Percentiles rank a stretch among this genome's conserved stretches.
These are phyloP conservation scores for Rhodotorula sp. DNA, from an alignment of 1,284 basidiomycete species.

Conservation along the genomic window DNA sequence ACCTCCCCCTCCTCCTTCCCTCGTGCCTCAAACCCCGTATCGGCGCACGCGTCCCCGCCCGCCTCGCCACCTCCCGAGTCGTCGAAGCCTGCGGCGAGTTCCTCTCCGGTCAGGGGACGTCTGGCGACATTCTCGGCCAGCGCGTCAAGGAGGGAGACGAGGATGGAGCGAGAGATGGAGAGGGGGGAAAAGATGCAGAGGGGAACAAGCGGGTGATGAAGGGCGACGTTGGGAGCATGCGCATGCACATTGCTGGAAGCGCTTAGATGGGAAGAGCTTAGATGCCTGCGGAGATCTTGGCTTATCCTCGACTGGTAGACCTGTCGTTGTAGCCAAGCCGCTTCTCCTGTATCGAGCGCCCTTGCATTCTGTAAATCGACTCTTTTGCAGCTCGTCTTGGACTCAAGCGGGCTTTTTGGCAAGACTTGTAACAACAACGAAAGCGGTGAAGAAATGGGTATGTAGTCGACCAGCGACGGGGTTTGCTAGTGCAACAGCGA, in stretches of 20 bases:
- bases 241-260: constrained; percentile 11
- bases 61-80: neutral
- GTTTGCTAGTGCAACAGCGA: neutral
- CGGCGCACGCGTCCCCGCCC: constrained; percentile 39
- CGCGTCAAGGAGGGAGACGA: constrained; percentile 17
- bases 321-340: constrained; percentile 2
- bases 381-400: neutral
- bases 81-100: constrained; percentile 24
- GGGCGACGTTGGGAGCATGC: constrained; percentile 11
- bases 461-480: too few relatives aligned
- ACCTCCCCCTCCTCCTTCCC: constrained; percentile 42
- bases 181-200: constrained; percentile 10
- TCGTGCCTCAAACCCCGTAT: constrained; percentile 43
- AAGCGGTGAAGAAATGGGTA: neutral
- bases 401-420: too few relatives aligned
- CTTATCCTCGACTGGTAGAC: neutral
- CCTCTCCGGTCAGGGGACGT: neutral
- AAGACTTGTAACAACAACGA: too few relatives aligned
- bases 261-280: neutral
- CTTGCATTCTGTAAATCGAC: neutral
- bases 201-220: constrained; percentile 9
- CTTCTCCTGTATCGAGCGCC: too few relatives aligned
- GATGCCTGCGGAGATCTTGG: neutral
- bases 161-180: constrained; percentile 10
- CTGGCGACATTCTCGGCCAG: constrained; percentile 4